Evolutionary conservation across 2,329 filamentous ascomycete species (phyloP).

Genomic region (Sarocladium brachiariae): DNA sequence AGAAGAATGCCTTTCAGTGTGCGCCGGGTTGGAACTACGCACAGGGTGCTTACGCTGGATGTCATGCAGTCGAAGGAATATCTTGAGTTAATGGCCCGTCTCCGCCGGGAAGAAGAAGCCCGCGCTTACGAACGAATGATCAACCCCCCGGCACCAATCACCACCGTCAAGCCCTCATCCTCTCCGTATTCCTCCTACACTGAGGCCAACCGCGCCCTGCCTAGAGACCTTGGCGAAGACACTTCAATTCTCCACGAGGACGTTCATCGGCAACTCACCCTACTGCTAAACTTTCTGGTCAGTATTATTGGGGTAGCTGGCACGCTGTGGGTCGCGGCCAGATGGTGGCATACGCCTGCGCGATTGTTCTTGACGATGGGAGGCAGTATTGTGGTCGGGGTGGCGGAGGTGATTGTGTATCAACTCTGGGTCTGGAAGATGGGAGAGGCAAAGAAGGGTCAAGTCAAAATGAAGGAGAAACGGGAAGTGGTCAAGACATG

Average conservation of each 20-base stretch:
- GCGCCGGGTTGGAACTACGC: too few relatives aligned
- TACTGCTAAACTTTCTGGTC: slow-evolving; percentile 85
- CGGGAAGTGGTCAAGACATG: slow-evolving; percentile 67
- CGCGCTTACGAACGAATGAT: slow-evolving; percentile 77
- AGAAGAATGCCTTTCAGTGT: too few relatives aligned
- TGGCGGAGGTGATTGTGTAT: slow-evolving; percentile 75
- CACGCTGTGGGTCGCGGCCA: slow-evolving; percentile 70
- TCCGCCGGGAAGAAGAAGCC: slow-evolving; percentile 77
- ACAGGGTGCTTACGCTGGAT: too few relatives aligned
- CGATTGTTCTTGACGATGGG: slow-evolving; percentile 65
- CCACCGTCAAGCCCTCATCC: slow-evolving; percentile 52
- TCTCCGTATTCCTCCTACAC: slow-evolving; percentile 47
- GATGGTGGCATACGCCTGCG: slow-evolving; percentile 68
- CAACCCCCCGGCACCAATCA: slow-evolving; percentile 47
- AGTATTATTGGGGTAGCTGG: slow-evolving; percentile 74
- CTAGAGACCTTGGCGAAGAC: slow-evolving; percentile 48
- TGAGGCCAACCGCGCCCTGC: slow-evolving; percentile 41
- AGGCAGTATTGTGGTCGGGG: slow-evolving; percentile 60
- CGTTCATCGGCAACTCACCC: slow-evolving; percentile 70
- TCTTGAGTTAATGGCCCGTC: slow-evolving; percentile 76
- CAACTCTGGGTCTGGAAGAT: slow-evolving; percentile 67
- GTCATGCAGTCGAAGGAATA: slow-evolving; percentile 64
- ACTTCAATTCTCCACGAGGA: slow-evolving; percentile 64
- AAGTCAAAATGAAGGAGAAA: slow-evolving; percentile 53
- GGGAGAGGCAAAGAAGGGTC: slow-evolving; percentile 58